Evolutionary conservation across 192 early-diverging fungal genomes (phyloP), one percentile per base, ranked within the genome.

Genomic region (Entomortierella parvispora): DNA sequence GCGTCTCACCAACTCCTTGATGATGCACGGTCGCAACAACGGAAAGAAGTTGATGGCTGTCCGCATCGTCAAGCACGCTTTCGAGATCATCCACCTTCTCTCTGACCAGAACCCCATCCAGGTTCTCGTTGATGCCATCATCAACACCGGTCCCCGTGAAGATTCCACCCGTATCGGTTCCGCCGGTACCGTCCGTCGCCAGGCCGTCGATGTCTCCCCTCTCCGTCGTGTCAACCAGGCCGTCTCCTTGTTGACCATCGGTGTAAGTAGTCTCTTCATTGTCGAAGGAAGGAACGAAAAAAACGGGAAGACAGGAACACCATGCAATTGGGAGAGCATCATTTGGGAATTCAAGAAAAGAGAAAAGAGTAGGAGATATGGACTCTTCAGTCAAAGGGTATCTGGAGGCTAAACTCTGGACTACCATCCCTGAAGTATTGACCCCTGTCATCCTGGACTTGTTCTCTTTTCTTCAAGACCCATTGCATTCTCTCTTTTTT

Each of bases 1-100:
- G 93, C 94, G 97, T 83, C 89, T 98, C 63, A 92, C 94, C 85
- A 98, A 97, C 91, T 95, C 96, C 74, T 89, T 99, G 77, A 99
- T 99, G 97, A 97, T 97, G 95, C 94, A 97, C 88, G 97, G 96
- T 68, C 94, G 96, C 78, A 99, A 99, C 94, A 99, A 96, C 90
- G 97, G 96, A 80, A 99, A 99, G 92, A 99, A 99, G 92, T 88
- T 99, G 69, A 97, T 98, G 96, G 93, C 97, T 71, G 88, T 89
- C 82, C 95, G 97, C 68, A 99, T 99, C 79, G 94, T 99, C 81
- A 96, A 99, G 91, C 97, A 99, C 88, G 94, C 96, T 56, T 97
- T 99, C 83, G 97, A 99, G 87, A 99, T 99, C 85, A 92, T 98
- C 85, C 90, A 99, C 92, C 90, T 99, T 81, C 89, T 95, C 83